Evolutionary conservation across 805 yeast species (phyloP).

Genomic region (Monosporozyma unispora): DNA sequence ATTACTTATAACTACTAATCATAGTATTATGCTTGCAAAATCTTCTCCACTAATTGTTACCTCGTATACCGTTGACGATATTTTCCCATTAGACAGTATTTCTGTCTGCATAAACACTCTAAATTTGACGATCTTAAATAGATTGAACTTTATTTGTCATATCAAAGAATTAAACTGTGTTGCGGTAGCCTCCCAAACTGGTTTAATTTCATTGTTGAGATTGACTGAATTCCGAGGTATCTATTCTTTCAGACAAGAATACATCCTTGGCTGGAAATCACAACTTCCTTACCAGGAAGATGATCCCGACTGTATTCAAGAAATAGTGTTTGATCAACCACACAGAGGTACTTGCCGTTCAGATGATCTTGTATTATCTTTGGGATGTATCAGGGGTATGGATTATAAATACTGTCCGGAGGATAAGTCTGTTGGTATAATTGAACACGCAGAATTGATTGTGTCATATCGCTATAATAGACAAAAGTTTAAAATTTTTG

Average conservation of each 20-base stretch:
- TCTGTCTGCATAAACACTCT: neutral
- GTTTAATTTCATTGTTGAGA: slow-evolving; percentile 19
- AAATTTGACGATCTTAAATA: slow-evolving; percentile 11
- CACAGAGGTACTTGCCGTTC: slow-evolving; percentile 7
- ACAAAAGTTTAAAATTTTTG: slow-evolving; percentile 5
- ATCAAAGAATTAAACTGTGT: slow-evolving; percentile 21
- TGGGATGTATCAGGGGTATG: slow-evolving; percentile 14
- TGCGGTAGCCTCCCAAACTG: slow-evolving; percentile 21
- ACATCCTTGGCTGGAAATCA: slow-evolving; percentile 20
- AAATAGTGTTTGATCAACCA: slow-evolving; percentile 6
- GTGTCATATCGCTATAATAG: slow-evolving; percentile 2
- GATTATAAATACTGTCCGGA: slow-evolving; percentile 16
- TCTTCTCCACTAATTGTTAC: slow-evolving; percentile 18
- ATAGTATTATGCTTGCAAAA: slow-evolving; percentile 10
- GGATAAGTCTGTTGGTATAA: slow-evolving; percentile 5
- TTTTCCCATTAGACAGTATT: slow-evolving; percentile 14
- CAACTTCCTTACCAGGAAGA: slow-evolving; percentile 12
- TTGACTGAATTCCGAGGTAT: slow-evolving; percentile 23
- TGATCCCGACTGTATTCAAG: slow-evolving; percentile 8
- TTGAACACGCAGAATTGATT: slow-evolving; percentile 13
- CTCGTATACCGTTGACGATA: slow-evolving; percentile 15
- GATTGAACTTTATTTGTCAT: slow-evolving; percentile 17
- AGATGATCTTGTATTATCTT: slow-evolving; percentile 17
- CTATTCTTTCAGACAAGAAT: slow-evolving; percentile 25
- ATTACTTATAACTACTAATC: slow-evolving; percentile 13